Conservation (phyloP, 2,329 filamentous ascomycete species). For the Corniculantispora saksenae region DNA sequence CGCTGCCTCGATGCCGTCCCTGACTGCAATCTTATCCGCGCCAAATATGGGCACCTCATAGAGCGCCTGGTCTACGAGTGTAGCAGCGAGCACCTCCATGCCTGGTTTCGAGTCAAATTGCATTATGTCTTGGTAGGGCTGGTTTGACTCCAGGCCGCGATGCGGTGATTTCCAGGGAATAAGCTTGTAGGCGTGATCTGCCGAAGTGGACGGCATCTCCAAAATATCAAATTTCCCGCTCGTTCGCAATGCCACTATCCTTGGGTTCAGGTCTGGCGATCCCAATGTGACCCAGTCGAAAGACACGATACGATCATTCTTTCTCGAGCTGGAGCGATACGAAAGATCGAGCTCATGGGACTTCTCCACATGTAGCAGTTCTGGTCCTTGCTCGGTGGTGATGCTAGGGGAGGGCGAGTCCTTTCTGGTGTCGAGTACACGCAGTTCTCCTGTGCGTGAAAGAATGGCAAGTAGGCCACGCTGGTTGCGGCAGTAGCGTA, state of each 20-base stretch:
- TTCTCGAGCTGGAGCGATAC: conserved; percentile 52
- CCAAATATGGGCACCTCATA: conserved; percentile 60
- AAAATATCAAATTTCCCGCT: conserved; percentile 64
- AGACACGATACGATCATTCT: conserved; percentile 63
- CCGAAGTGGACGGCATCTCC: conserved; percentile 59
- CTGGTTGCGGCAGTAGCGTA: conserved; percentile 64
- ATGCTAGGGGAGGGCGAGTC: conserved; percentile 46
- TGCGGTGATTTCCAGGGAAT: conserved; percentile 62
- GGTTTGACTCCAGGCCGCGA: conserved; percentile 54
- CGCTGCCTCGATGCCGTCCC: conserved; percentile 42
- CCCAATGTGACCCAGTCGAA: conserved; percentile 67
- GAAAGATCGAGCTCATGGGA: conserved; percentile 64
- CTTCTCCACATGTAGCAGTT: conserved; percentile 59
- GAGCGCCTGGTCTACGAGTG: conserved; percentile 55
- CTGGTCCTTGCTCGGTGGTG: conserved; percentile 50
- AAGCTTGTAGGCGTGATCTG: conserved; percentile 60
- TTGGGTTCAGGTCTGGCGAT: conserved; percentile 55
- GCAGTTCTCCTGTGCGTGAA: conserved; percentile 63
- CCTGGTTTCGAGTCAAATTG: conserved; percentile 58
- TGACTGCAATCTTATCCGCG: conserved; percentile 46
- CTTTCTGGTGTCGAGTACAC: conserved; percentile 59
- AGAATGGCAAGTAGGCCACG: conserved; percentile 62
- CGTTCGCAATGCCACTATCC: conserved; percentile 60
- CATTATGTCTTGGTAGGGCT: conserved; percentile 57
- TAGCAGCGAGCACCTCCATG: conserved; percentile 53